These are phyloP conservation scores for Colletotrichum echinochloae DNA, from an alignment of 2,329 filamentous ascomycete species.

Conservation along the genomic window DNA sequence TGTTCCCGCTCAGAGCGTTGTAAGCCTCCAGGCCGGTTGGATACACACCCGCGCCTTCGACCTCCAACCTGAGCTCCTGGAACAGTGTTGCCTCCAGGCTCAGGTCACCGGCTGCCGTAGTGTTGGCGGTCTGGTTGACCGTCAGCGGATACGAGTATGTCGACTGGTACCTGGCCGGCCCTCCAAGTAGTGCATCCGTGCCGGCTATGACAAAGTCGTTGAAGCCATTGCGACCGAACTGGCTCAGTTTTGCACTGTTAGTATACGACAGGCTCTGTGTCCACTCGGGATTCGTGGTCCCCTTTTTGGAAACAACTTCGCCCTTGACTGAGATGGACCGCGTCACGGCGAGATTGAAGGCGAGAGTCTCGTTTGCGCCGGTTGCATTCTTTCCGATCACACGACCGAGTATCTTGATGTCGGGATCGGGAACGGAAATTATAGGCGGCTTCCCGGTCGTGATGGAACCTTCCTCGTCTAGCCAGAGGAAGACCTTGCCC, in stretches of 20 bases:
- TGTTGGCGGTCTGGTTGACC: conserved; percentile 64
- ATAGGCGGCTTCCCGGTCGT: conserved; percentile 61
- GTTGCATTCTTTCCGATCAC: conserved; percentile 57
- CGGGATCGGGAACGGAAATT: conserved; percentile 52
- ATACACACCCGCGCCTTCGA: conserved; percentile 58
- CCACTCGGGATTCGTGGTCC: conserved; percentile 61
- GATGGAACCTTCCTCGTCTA: conserved; percentile 63
- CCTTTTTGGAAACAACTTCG: conserved; percentile 61
- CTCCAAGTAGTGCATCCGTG: conserved; percentile 44
- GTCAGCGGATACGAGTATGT: conserved; percentile 71
- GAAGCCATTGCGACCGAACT: conserved; percentile 44
- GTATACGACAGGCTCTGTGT: conserved; percentile 66
- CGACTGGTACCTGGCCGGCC: conserved; percentile 47
- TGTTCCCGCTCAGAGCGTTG: conserved; percentile 45
- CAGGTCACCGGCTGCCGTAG: conserved; percentile 57
- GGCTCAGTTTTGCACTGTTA: conserved; percentile 59
- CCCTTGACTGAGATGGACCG: conserved; percentile 68
- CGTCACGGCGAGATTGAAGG: conserved; percentile 67
- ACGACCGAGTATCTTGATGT: conserved; percentile 62
- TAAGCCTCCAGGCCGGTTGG: conserved; percentile 73
- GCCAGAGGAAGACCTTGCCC: conserved; percentile 85
- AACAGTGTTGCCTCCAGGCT: conserved; percentile 57
- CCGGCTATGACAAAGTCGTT: conserved; percentile 49
- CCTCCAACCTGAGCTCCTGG: conserved; percentile 55
- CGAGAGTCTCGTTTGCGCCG: conserved; percentile 69